Evolutionary conservation across 225 moss, liverwort and hornwort species (phyloP).

Genomic region (Ulota crispa): DNA sequence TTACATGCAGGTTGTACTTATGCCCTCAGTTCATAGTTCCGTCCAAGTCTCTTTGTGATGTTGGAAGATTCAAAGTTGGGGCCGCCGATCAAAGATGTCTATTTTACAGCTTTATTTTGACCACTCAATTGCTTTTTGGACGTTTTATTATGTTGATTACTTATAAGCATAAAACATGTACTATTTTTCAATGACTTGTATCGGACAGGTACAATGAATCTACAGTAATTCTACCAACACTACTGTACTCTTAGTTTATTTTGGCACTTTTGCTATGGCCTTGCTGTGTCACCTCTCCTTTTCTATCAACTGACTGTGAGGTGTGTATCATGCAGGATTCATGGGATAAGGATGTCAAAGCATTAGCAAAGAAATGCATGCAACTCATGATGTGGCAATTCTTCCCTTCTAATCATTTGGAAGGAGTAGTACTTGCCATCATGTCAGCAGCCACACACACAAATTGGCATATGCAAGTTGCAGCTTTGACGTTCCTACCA

Average conservation of each 20-base stretch:
- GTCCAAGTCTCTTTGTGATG: neutral
- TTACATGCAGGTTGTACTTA: constrained; percentile 60
- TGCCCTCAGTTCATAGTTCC: neutral
- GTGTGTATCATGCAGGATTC: constrained; percentile 53
- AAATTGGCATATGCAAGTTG: constrained; percentile 85
- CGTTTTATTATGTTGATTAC: neutral
- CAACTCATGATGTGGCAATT: constrained; percentile 70
- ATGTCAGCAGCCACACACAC: constrained; percentile 56
- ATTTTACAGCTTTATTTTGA: neutral
- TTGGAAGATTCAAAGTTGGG: constrained; percentile 5
- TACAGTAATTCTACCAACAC: neutral
- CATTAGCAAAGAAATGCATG: constrained; percentile 67
- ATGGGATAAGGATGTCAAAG: constrained; percentile 85
- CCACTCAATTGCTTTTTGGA: neutral
- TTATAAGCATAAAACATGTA: neutral
- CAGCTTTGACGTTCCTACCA: constrained; percentile 73
- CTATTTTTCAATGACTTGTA: neutral
- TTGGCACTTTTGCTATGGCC: neutral
- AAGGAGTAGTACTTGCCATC: constrained; percentile 55
- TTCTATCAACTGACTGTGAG: constrained; percentile 13
- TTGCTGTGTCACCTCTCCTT: constrained; percentile 3
- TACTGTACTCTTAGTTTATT: constrained; percentile 2
- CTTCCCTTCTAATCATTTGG: constrained; percentile 50
- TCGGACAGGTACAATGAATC: neutral
- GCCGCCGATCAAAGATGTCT: neutral